Conservation (phyloP, 2,329 filamentous ascomycete species). For the Aspergillus pseudotamarii region DNA sequence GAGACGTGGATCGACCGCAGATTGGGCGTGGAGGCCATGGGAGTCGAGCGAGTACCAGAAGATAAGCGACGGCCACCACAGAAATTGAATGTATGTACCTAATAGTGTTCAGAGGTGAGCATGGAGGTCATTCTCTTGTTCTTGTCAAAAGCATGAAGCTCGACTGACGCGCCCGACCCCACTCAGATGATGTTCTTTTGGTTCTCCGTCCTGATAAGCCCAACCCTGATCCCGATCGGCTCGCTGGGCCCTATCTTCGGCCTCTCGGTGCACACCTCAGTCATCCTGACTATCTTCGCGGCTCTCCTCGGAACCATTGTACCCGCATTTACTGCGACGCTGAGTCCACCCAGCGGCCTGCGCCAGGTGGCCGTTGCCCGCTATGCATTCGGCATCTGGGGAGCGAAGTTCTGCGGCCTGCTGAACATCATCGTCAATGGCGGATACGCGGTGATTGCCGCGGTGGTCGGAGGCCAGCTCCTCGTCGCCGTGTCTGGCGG, state of each 20-base stretch:
- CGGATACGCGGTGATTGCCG: conserved; percentile 27
- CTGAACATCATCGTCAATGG: conserved; percentile 31
- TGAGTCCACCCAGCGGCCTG: conserved; percentile 23
- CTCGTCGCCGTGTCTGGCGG: conserved; percentile 28
- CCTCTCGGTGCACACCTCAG: conserved; percentile 25
- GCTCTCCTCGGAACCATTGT: conserved; percentile 24
- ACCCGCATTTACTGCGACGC: conserved; percentile 20
- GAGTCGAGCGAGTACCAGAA: conserved; percentile 6
- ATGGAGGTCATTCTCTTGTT: not conserved
- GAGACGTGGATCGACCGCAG: conserved; percentile 7
- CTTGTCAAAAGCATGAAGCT: not conserved
- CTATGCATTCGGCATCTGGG: conserved; percentile 33
- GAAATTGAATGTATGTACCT: conserved; percentile 2
- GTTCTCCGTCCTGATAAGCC: conserved; percentile 25
- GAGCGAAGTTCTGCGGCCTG: conserved; percentile 29
- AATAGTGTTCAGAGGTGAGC: not conserved
- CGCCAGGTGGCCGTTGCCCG: conserved; percentile 31
- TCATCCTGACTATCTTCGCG: conserved; percentile 28
- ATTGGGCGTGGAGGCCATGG: conserved; percentile 8
- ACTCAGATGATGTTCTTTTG: conserved; percentile 23
- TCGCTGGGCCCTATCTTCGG: conserved; percentile 30
- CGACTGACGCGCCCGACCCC: not conserved
- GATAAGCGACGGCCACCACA: conserved; percentile 3
- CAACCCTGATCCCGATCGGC: conserved; percentile 22
- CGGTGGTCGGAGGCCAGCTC: conserved; percentile 27